Conservation (phyloP, 768 basidiomycete species). For the Xanthoconium stramineum region DNA sequence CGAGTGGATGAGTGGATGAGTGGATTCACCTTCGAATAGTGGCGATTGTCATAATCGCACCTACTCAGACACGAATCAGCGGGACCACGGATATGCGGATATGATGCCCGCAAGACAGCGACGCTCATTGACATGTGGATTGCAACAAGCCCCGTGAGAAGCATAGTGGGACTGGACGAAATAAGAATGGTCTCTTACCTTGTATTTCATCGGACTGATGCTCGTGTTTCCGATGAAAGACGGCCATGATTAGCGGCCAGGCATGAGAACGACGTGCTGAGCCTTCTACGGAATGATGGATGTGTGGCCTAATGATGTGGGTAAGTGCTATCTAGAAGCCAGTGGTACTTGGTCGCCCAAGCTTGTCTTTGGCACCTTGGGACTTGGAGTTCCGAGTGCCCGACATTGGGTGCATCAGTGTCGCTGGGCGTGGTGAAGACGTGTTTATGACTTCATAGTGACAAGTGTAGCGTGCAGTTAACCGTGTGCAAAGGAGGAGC, state of each 20-base stretch:
- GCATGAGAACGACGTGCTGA: background rate
- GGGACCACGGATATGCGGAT: too few species aligned
- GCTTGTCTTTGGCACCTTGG: background rate
- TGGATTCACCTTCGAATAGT: too few species aligned
- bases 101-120: too few species aligned
- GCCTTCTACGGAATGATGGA: background rate
- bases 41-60: too few species aligned
- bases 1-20: too few species aligned
- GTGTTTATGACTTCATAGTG: conserved; percentile 4
- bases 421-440: background rate
- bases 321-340: background rate
- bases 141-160: conserved; percentile 30
- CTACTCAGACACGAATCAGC: too few species aligned
- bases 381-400: background rate
- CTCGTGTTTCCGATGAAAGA: conserved; percentile 65
- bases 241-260: conserved; percentile 44
- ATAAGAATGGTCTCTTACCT: conserved; percentile 38
- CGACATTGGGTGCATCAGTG: conserved; percentile 1
- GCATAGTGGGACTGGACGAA: background rate
- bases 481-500: too few species aligned
- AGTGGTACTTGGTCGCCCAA: background rate
- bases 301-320: background rate
- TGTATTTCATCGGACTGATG: conserved; percentile 62
- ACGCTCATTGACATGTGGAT: conserved; percentile 67
- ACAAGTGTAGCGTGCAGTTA: too few species aligned